Percentiles rank a stretch among this genome's conserved stretches.
These are phyloP conservation scores for Lupinus albus DNA, from an alignment of 306 rosid genomes.

Conservation along the genomic window DNA sequence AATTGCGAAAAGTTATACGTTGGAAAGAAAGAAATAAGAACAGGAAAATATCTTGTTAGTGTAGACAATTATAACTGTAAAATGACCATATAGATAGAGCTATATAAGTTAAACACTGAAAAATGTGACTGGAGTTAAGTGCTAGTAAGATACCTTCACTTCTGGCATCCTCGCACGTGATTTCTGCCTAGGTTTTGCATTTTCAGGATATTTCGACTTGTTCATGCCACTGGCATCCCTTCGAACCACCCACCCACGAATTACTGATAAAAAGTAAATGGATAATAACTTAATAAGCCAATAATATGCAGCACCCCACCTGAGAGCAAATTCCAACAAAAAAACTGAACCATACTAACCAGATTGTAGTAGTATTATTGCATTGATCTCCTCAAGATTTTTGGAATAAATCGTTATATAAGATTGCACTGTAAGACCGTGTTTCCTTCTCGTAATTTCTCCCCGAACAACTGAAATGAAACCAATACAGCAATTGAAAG, in stretches of 20 bases:
- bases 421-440: constrained; percentile 41
- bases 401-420: constrained; percentile 47
- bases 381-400: constrained; percentile 59
- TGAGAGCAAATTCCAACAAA: neutral
- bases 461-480: constrained; percentile 69
- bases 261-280: constrained; percentile 44
- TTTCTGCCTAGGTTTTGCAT: constrained; percentile 45
- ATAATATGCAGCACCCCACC: constrained; percentile 32
- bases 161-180: constrained; percentile 55
- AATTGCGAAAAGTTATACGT: constrained; percentile 7
- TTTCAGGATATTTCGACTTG: constrained; percentile 48
- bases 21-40: constrained; percentile 8
- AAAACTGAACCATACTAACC: constrained; percentile 49
- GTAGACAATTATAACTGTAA: neutral
- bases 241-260: constrained; percentile 74
- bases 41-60: neutral
- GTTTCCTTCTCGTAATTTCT: constrained; percentile 61
- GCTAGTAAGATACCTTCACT: constrained; percentile 37
- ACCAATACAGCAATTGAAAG: neutral
- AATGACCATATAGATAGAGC: constrained; percentile 21
- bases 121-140: constrained; percentile 17
- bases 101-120: constrained; percentile 13
- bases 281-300: constrained; percentile 36
- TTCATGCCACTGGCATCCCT: constrained; percentile 43
- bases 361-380: constrained; percentile 66